phyloP scores from a whole-genome alignment of 768 basidiomycete species.

The Gelatoporia subvermispora region DNA sequence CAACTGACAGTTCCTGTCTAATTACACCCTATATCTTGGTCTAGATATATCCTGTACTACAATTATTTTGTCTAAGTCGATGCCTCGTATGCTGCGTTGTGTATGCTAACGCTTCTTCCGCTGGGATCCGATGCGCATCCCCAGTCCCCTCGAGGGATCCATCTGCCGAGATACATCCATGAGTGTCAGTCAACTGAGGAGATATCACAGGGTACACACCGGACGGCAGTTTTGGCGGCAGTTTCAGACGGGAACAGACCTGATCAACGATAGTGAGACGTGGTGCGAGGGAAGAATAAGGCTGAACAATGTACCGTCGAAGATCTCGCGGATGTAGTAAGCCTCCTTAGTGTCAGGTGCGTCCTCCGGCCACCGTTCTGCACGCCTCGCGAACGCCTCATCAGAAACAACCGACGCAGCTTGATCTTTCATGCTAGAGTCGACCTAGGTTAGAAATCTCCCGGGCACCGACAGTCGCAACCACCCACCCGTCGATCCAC shows the following conservation, averaged over 20 bases:
- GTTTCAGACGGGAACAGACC: slow-evolving; percentile 80
- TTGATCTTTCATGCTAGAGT: slow-evolving; percentile 79
- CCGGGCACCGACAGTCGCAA: not conserved
- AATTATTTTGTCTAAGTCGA: slow-evolving; percentile 17
- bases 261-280: slow-evolving; percentile 24
- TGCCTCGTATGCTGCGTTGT: slow-evolving; percentile 77
- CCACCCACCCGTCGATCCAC: slow-evolving; percentile 89
- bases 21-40: slow-evolving; percentile 21
- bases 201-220: slow-evolving; percentile 40
- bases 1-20: slow-evolving; percentile 18
- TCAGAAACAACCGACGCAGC: slow-evolving; percentile 74
- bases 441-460: not conserved
- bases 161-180: slow-evolving; percentile 39
- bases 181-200: not conserved
- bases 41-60: slow-evolving; percentile 29
- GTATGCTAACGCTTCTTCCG: slow-evolving; percentile 92
- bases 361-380: slow-evolving; percentile 70
- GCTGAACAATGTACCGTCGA: slow-evolving; percentile 54
- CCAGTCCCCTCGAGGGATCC: slow-evolving; percentile 97
- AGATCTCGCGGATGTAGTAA: slow-evolving; percentile 87
- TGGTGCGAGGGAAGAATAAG: not conserved
- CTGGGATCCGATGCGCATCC: slow-evolving; percentile 93
- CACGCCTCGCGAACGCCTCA: slow-evolving; percentile 68
- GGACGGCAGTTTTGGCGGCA: slow-evolving; percentile 87
- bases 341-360: slow-evolving; percentile 97